Evolutionary conservation across 2,329 filamentous ascomycete genomes (phyloP).

Genomic region (Verticillium klebahnii): DNA sequence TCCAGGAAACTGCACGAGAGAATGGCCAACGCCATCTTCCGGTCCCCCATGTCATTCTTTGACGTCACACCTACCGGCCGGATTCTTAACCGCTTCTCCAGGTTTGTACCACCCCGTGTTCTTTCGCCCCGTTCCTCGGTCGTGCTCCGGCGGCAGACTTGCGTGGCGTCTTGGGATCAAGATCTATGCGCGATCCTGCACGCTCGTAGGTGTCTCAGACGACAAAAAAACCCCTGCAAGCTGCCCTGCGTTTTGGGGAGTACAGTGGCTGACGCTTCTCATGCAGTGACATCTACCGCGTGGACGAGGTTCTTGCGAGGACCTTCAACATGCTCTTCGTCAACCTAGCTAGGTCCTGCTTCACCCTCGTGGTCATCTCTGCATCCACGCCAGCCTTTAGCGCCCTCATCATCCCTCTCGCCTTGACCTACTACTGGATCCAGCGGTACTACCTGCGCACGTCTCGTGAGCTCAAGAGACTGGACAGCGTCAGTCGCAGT

Average conservation of each 20-base stretch:
- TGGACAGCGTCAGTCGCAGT: conserved; percentile 92
- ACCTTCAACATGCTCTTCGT: conserved; percentile 97
- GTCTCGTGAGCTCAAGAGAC: conserved; percentile 89
- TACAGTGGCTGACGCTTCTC: conserved; percentile 17
- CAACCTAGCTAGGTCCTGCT: conserved; percentile 68
- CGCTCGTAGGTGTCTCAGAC: background rate
- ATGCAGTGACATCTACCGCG: conserved; percentile 66
- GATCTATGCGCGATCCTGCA: conserved; percentile 2
- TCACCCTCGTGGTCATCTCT: conserved; percentile 84
- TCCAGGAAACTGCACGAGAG: conserved; percentile 94
- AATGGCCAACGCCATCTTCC: conserved; percentile 96
- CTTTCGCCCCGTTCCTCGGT: background rate
- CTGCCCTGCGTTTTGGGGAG: background rate
- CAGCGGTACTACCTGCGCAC: conserved; percentile 96
- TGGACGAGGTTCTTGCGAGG: conserved; percentile 90
- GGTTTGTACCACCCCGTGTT: conserved; percentile 42
- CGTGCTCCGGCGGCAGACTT: background rate
- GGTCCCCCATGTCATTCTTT: conserved; percentile 98
- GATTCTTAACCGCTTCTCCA: conserved; percentile 94
- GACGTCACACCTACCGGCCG: conserved; percentile 96
- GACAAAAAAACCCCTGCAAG: background rate
- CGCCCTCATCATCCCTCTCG: conserved; percentile 74
- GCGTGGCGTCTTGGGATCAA: background rate
- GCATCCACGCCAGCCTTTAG: conserved; percentile 76
- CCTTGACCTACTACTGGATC: conserved; percentile 81